phyloP scores from a whole-genome alignment of 2,329 filamentous ascomycete genomes.

The Colletotrichum cereale region DNA sequence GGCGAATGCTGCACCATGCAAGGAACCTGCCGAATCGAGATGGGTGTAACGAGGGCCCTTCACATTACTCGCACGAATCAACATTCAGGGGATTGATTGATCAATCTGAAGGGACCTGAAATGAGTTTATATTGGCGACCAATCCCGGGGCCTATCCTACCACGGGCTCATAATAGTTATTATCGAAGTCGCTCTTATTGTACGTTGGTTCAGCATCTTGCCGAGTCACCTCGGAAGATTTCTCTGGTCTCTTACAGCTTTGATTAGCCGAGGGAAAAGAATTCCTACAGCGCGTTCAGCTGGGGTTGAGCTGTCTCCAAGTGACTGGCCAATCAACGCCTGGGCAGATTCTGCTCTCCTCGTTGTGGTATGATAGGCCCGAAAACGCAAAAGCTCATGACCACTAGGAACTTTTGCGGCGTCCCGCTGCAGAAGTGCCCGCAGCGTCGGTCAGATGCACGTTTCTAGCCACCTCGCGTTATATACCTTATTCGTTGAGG shows the following conservation, averaged over 20 bases:
- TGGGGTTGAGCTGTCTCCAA: neutral
- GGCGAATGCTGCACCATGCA: neutral
- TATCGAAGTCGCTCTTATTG: neutral
- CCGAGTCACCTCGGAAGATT: neutral
- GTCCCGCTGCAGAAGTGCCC: slow-evolving; percentile 26
- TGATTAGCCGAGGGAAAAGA: neutral
- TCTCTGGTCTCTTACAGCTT: neutral
- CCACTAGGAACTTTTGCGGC: slow-evolving; percentile 31
- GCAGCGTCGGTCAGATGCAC: slow-evolving; percentile 9
- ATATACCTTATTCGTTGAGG: neutral
- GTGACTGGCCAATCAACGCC: slow-evolving; percentile 2
- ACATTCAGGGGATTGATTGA: neutral
- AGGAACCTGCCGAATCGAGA: slow-evolving; percentile 4
- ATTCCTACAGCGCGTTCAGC: neutral
- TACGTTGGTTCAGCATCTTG: neutral
- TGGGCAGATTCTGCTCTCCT: neutral
- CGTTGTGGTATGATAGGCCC: slow-evolving; percentile 7
- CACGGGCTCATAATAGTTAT: neutral
- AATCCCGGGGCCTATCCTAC: neutral
- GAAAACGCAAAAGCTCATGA: slow-evolving; percentile 18
- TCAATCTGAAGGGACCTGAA: neutral
- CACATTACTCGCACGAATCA: neutral
- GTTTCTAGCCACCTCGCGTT: neutral
- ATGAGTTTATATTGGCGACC: neutral
- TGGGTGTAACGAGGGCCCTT: neutral